These are phyloP conservation scores for Verticillium longisporum DNA, from an alignment of 2,329 filamentous ascomycete genomes.

Conservation along the genomic window DNA sequence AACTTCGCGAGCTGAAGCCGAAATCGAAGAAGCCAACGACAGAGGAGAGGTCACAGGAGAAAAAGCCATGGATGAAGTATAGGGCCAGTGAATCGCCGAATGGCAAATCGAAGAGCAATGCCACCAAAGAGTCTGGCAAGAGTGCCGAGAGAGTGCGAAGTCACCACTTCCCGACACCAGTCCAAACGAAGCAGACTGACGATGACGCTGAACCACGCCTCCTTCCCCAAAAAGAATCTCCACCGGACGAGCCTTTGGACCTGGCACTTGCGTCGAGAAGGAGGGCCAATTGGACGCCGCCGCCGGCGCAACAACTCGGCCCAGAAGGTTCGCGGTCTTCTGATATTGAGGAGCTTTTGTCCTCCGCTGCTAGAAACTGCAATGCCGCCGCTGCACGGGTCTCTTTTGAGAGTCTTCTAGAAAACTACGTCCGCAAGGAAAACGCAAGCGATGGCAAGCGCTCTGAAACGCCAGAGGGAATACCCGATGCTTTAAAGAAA, in stretches of 20 bases:
- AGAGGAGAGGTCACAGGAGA: slow-evolving; percentile 1
- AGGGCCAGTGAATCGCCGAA: slow-evolving; percentile 9
- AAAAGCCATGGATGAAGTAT: slow-evolving; percentile 29
- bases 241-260: slow-evolving; percentile 23
- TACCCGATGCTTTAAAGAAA: slow-evolving; percentile 37
- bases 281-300: slow-evolving; percentile 62
- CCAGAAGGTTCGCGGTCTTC: slow-evolving; percentile 24
- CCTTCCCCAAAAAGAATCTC: slow-evolving; percentile 13
- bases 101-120: slow-evolving; percentile 8
- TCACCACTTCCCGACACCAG: neutral
- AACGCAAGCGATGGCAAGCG: slow-evolving; percentile 9
- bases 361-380: slow-evolving; percentile 13
- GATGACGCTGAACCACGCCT: slow-evolving; percentile 15
- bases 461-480: slow-evolving; percentile 12
- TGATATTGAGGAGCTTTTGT: slow-evolving; percentile 21
- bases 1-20: slow-evolving; percentile 4
- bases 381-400: slow-evolving; percentile 14
- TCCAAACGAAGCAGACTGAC: slow-evolving; percentile 9
- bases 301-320: slow-evolving; percentile 30
- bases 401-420: slow-evolving; percentile 36
- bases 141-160: slow-evolving; percentile 15
- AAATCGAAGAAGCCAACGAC: slow-evolving; percentile 2
- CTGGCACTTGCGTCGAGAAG: slow-evolving; percentile 46
- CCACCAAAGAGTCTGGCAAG: slow-evolving; percentile 4
- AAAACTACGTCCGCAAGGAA: slow-evolving; percentile 31